Evolutionary conservation across 129 eudicot genomes (phyloP).

Genomic region (Centrapalus pauciflorus): DNA sequence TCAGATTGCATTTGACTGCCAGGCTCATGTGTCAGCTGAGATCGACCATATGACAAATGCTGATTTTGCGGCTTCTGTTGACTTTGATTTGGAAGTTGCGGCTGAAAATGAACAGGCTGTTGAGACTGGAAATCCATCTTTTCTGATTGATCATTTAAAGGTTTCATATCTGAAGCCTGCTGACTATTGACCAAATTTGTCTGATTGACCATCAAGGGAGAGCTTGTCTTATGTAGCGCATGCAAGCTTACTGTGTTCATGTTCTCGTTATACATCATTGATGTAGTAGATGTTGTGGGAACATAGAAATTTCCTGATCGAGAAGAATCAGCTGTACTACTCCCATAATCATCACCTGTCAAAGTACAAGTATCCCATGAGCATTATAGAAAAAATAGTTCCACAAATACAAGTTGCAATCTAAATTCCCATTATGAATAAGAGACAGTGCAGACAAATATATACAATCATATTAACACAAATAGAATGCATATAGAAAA

Average conservation of each 20-base stretch:
- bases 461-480: neutral
- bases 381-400: neutral
- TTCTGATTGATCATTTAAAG: slow-evolving; percentile 41
- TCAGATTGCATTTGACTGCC: slow-evolving; percentile 39
- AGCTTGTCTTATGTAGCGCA: slow-evolving; percentile 37
- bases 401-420: slow-evolving; percentile 26
- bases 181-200: slow-evolving; percentile 36
- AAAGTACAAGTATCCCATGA: slow-evolving; percentile 3
- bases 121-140: slow-evolving; percentile 41
- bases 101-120: slow-evolving; percentile 57
- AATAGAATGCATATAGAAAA: neutral
- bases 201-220: slow-evolving; percentile 45
- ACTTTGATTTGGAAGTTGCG: slow-evolving; percentile 31
- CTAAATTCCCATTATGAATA: neutral
- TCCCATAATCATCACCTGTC: slow-evolving; percentile 70
- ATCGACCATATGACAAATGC: slow-evolving; percentile 31
- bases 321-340: slow-evolving; percentile 44
- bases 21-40: slow-evolving; percentile 34
- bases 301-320: slow-evolving; percentile 50
- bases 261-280: slow-evolving; percentile 54
- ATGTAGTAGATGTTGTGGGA: slow-evolving; percentile 48
- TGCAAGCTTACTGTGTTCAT: slow-evolving; percentile 42
- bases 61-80: slow-evolving; percentile 56
- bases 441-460: neutral
- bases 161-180: slow-evolving; percentile 38